phyloP scores from a whole-genome alignment of 768 basidiomycete genomes.

The Mycena haematopus region DNA sequence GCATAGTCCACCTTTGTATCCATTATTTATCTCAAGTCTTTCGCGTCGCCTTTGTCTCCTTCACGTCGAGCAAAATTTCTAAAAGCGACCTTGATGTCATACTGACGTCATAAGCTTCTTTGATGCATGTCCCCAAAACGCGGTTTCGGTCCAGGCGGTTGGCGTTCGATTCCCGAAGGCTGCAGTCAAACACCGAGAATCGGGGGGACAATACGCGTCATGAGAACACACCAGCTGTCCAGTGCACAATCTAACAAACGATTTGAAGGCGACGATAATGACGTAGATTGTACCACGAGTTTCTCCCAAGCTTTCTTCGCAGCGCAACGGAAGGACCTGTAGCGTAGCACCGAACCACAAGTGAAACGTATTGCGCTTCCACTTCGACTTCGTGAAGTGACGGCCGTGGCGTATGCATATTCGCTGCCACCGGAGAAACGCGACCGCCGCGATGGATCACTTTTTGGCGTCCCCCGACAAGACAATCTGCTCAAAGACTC shows the following conservation, averaged over 20 bases:
- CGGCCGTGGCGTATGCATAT: conserved; percentile 1
- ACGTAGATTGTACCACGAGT: conserved; percentile 7
- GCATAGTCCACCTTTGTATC: conserved; percentile 10
- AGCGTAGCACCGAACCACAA: neutral
- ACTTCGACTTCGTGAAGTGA: conserved; percentile 18
- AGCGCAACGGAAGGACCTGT: conserved; percentile 9
- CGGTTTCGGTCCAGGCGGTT: neutral
- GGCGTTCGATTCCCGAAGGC: no score
- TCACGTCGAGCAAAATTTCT: neutral
- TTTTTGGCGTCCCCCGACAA: neutral
- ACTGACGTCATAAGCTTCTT: neutral
- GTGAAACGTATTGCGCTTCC: neutral
- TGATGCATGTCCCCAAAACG: conserved; percentile 3
- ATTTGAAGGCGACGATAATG: neutral
- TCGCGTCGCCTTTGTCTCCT: neutral
- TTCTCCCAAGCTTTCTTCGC: conserved; percentile 13
- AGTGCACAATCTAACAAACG: conserved; percentile 1
- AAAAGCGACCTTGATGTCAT: conserved; percentile 11
- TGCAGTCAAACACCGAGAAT: no score
- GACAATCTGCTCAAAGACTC: neutral
- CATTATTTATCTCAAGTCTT: conserved; percentile 25
- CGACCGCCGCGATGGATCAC: conserved; percentile 8
- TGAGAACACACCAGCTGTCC: conserved; percentile 5
- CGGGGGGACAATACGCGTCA: neutral
- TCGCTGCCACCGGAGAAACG: conserved; percentile 2